These are phyloP conservation scores for Hyparrhenia diplandra DNA, from an alignment of 176 grass and related monocot genomes.

Conservation along the genomic window DNA sequence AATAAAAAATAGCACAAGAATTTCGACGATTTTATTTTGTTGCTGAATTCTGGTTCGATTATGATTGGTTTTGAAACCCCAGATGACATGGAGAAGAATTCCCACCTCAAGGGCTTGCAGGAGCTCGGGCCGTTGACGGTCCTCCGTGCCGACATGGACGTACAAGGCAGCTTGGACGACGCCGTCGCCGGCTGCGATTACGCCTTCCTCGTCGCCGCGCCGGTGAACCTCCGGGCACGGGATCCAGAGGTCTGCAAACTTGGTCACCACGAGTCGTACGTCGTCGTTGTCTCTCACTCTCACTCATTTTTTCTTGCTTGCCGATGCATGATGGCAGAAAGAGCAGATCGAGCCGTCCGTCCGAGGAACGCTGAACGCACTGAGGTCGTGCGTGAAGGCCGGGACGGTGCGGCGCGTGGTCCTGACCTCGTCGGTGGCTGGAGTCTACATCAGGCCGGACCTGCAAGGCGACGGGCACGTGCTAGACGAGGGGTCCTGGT, in stretches of 20 bases:
- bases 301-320: neutral
- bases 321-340: constrained; percentile 18
- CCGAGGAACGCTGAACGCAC: constrained; percentile 50
- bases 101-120: constrained; percentile 43
- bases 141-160: constrained; percentile 30
- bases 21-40: no score
- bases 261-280: neutral
- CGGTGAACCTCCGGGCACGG: constrained; percentile 23
- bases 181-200: constrained; percentile 47
- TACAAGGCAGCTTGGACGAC: constrained; percentile 62
- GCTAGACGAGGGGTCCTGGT: constrained; percentile 24
- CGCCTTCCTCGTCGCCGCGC: constrained; percentile 59
- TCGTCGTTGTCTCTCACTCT: no score
- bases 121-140: constrained; percentile 41
- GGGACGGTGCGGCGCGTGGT: constrained; percentile 53
- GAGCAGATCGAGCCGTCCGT: constrained; percentile 43
- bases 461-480: constrained; percentile 13
- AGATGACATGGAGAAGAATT: constrained; percentile 17
- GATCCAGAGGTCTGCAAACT: neutral
- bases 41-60: no score
- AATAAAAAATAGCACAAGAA: no score
- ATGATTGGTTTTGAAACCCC: neutral
- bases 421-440: constrained; percentile 54
- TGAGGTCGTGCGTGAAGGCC: constrained; percentile 57
- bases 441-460: constrained; percentile 28